Conservation (phyloP, 768 basidiomycete genomes). For the Tylopilus sp. region DNA sequence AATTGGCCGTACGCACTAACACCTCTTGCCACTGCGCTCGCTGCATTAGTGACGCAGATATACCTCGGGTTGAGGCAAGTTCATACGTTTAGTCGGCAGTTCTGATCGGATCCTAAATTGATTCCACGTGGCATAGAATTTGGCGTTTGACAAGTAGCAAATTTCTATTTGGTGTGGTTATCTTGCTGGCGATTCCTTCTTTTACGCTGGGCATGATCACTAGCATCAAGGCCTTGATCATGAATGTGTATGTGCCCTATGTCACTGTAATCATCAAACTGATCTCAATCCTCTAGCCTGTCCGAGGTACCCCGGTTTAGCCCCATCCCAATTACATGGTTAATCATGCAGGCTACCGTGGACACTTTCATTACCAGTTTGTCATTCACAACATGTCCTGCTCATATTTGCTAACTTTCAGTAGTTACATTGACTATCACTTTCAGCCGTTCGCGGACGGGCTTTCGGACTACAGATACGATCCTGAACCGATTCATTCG, state of each 20-base stretch:
- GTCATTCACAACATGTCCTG: background rate
- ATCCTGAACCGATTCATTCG: background rate
- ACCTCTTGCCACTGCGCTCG: conserved; percentile 42
- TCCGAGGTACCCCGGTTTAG: no score
- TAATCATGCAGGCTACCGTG: background rate
- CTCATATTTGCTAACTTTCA: no score
- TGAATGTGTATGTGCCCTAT: conserved; percentile 34
- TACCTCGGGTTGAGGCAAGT: conserved; percentile 45
- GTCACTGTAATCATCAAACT: background rate
- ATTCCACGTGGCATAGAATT: conserved; percentile 11
- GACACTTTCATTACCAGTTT: background rate
- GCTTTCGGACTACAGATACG: no score
- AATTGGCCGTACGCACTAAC: conserved; percentile 53
- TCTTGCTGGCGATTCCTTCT: conserved; percentile 35
- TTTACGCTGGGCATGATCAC: conserved; percentile 44
- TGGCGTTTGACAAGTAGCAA: conserved; percentile 12
- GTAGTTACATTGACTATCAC: background rate
- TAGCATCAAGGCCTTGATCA: conserved; percentile 23
- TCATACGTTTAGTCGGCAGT: no score
- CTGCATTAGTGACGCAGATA: conserved; percentile 48
- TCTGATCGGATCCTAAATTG: no score
- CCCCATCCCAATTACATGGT: no score
- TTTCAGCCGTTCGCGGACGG: background rate
- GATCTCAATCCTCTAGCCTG: conserved; percentile 16
- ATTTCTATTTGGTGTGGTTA: conserved; percentile 33